Conservation (phyloP, 1,139 yeast genomes). For the Kluyveromyces sp. region DNA sequence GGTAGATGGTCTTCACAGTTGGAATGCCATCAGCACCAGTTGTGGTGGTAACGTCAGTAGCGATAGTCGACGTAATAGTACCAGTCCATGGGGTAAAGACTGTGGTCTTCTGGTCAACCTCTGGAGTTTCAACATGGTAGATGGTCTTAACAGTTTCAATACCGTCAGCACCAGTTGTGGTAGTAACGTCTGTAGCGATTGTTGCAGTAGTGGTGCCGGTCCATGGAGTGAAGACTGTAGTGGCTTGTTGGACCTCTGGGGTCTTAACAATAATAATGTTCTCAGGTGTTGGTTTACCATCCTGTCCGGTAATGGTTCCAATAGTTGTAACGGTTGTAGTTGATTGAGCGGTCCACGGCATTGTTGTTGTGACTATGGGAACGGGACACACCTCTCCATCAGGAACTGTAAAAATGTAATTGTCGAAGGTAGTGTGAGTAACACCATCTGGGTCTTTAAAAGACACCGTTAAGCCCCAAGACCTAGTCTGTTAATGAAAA, state of each 20-base stretch:
- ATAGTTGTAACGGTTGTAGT: neutral
- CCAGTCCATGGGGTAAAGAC: constrained; percentile 5
- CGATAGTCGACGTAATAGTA: neutral
- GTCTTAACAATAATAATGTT: constrained; percentile 11
- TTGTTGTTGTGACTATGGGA: neutral
- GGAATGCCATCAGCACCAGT: constrained; percentile 9
- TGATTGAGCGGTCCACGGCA: neutral
- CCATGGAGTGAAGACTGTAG: constrained; percentile 7
- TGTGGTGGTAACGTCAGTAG: neutral
- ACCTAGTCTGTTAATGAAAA: neutral
- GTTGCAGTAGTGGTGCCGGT: constrained; percentile 10
- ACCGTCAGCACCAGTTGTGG: constrained; percentile 6
- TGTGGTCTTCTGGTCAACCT: neutral
- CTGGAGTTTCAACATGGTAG: constrained; percentile 11
- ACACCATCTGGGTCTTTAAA: neutral
- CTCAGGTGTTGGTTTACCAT: constrained; percentile 7
- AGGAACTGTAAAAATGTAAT: no score
- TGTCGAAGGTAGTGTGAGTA: neutral
- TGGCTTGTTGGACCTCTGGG: constrained; percentile 8
- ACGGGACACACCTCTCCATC: neutral
- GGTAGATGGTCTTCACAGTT: constrained; percentile 7
- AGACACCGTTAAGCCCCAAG: neutral
- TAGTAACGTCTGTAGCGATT: constrained; percentile 4
- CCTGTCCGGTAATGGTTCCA: neutral
- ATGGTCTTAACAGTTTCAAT: constrained; percentile 5